Evolutionary conservation across 192 early-diverging fungal species (phyloP).

Genomic region (Backusella australiensis): DNA sequence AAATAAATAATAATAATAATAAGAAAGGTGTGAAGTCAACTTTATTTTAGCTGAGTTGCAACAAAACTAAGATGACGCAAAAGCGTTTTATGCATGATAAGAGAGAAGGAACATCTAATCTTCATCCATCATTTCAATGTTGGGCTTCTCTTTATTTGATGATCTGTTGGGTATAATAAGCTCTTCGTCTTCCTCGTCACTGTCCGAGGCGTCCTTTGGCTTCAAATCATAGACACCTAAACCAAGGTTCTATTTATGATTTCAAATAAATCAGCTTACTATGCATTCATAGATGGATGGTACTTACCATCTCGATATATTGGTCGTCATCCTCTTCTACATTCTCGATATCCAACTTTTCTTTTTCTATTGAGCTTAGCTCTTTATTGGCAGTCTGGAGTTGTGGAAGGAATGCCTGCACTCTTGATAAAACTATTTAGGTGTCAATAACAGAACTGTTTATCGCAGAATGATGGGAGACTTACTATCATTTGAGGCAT

Average conservation of each 20-base stretch:
- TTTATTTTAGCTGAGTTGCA: not conserved
- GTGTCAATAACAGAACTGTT: not conserved
- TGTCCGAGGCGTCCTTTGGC: slow-evolving; percentile 16
- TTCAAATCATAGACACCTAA: slow-evolving; percentile 51
- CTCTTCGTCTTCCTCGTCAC: slow-evolving; percentile 18
- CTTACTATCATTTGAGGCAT: slow-evolving; percentile 36
- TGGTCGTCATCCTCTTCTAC: slow-evolving; percentile 48
- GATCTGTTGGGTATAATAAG: slow-evolving; percentile 17
- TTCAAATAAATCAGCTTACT: too few relatives aligned
- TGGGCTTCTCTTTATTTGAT: not conserved
- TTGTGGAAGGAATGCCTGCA: slow-evolving; percentile 49
- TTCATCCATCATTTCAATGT: slow-evolving; percentile 8
- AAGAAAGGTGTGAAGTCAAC: not conserved
- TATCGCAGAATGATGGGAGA: not conserved
- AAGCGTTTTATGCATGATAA: not conserved
- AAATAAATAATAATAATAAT: not conserved
- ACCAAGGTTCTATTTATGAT: slow-evolving; percentile 35
- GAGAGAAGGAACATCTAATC: not conserved
- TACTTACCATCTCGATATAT: slow-evolving; percentile 55
- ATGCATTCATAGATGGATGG: too few relatives aligned
- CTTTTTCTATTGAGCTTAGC: slow-evolving; percentile 40
- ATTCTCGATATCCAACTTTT: slow-evolving; percentile 52
- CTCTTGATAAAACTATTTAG: slow-evolving; percentile 38
- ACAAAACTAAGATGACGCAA: not conserved
- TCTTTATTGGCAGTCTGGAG: slow-evolving; percentile 41